phyloP scores from a whole-genome alignment of 2,329 filamentous ascomycete species.

The Penicillium sp. region DNA sequence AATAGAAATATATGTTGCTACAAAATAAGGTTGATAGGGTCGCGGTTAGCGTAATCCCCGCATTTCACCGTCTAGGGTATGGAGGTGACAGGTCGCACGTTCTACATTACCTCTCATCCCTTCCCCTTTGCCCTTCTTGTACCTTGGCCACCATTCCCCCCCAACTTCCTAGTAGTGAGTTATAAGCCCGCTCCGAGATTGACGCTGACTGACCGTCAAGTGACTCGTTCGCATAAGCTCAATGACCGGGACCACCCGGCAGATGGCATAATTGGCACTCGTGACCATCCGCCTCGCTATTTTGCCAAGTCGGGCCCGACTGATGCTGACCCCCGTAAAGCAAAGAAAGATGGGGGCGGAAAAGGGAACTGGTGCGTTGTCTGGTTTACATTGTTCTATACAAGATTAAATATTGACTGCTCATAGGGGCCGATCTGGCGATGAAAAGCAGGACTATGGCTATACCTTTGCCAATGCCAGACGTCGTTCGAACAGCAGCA shows the following conservation, averaged over 20 bases:
- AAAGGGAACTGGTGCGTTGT: constrained; percentile 83
- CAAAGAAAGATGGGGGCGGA: constrained; percentile 92
- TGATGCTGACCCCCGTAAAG: constrained; percentile 81
- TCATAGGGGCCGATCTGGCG: constrained; percentile 72
- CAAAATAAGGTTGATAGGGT: constrained; percentile 10
- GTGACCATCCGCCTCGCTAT: constrained; percentile 80
- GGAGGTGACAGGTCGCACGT: constrained; percentile 23
- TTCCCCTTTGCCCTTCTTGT: background rate
- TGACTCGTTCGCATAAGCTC: constrained; percentile 97
- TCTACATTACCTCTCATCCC: background rate
- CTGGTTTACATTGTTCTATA: background rate
- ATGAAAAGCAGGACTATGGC: constrained; percentile 76
- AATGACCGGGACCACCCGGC: constrained; percentile 88
- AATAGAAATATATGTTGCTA: too few species aligned
- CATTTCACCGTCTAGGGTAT: constrained; percentile 15
- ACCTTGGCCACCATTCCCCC: background rate
- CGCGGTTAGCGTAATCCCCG: constrained; percentile 12
- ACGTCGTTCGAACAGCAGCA: constrained; percentile 88
- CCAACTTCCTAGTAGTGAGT: constrained; percentile 1
- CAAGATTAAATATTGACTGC: constrained; percentile 4
- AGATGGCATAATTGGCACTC: constrained; percentile 64
- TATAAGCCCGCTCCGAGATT: too few species aligned
- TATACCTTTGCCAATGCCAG: constrained; percentile 82
- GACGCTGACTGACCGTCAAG: constrained; percentile 45
- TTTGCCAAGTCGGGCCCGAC: constrained; percentile 82